These are phyloP conservation scores for Tulasnella sp. DNA, from an alignment of 768 basidiomycete genomes.

Conservation along the genomic window DNA sequence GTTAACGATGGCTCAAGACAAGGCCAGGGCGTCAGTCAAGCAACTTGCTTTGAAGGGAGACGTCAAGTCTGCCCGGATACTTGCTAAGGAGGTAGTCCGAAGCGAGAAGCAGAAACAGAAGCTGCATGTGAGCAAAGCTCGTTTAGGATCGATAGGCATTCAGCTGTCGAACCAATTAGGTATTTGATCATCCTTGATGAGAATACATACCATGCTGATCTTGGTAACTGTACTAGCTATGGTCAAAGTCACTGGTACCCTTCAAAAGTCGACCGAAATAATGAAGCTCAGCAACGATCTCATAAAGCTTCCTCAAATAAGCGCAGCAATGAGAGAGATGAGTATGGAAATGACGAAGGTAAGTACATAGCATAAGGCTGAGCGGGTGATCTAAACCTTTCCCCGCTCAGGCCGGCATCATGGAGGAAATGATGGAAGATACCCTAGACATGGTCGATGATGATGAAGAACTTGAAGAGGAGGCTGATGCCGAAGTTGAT, in stretches of 20 bases:
- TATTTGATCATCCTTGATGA: constrained; percentile 30
- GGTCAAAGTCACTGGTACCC: constrained; percentile 92
- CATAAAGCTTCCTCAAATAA: constrained; percentile 84
- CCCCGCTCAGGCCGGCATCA: constrained; percentile 69
- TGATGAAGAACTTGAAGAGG: constrained; percentile 89
- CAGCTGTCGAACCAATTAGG: constrained; percentile 89
- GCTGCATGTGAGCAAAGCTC: constrained; percentile 84
- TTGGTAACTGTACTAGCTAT: constrained; percentile 46
- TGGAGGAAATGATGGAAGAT: constrained; percentile 97
- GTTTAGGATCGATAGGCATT: constrained; percentile 77
- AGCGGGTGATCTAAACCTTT: neutral
- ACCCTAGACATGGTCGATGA: constrained; percentile 74
- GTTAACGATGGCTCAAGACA: constrained; percentile 73
- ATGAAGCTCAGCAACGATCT: constrained; percentile 96
- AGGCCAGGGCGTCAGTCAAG: constrained; percentile 72
- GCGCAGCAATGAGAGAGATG: constrained; percentile 92
- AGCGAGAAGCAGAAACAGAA: constrained; percentile 92
- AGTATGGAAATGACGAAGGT: constrained; percentile 99
- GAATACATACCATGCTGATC: neutral
- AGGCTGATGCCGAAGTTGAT: constrained; percentile 95
- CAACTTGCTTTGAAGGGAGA: constrained; percentile 86
- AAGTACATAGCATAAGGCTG: constrained; percentile 12
- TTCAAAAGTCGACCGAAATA: constrained; percentile 97
- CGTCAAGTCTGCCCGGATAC: constrained; percentile 79
- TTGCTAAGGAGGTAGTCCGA: constrained; percentile 89